A percentile compares a stretch with the other conserved stretches of the same genome.
Evolutionary conservation across 2,329 filamentous ascomycete species (phyloP).

Genomic region (Lasiodiplodia theobromae): DNA sequence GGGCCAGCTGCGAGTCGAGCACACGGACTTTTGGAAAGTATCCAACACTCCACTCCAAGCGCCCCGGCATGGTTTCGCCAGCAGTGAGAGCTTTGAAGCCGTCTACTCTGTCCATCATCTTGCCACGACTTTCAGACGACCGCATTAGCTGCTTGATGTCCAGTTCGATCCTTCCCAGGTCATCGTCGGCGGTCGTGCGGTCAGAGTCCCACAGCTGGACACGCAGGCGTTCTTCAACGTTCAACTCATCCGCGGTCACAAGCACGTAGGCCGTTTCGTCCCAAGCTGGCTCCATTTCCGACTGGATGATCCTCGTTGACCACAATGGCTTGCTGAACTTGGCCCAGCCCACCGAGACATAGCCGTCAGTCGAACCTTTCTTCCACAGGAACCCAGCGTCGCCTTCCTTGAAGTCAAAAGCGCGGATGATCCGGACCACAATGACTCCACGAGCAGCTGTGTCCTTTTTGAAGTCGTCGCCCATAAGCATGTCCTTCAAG

Average conservation of each 20-base stretch:
- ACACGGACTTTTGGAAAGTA: constrained; percentile 74
- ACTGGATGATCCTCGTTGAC: constrained; percentile 69
- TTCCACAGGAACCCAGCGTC: constrained; percentile 69
- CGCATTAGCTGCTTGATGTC: constrained; percentile 71
- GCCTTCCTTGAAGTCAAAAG: constrained; percentile 74
- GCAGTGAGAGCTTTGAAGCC: constrained; percentile 70
- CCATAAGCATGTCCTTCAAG: constrained; percentile 78
- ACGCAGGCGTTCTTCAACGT: constrained; percentile 73
- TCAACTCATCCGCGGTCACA: constrained; percentile 73
- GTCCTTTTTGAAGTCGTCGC: constrained; percentile 81
- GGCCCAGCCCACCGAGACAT: constrained; percentile 76
- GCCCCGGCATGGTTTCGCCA: constrained; percentile 73
- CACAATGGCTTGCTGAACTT: constrained; percentile 76
- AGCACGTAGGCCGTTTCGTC: constrained; percentile 74
- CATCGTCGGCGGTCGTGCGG: constrained; percentile 74
- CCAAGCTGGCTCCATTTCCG: constrained; percentile 74
- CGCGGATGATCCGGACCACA: constrained; percentile 70
- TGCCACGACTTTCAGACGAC: constrained; percentile 64
- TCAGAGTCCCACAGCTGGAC: constrained; percentile 81
- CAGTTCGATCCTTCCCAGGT: constrained; percentile 75
- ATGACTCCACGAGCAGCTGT: constrained; percentile 70
- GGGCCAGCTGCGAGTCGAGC: constrained; percentile 65
- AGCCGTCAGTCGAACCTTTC: constrained; percentile 70
- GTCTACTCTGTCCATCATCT: constrained; percentile 69
- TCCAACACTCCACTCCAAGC: constrained; percentile 72